Evolutionary conservation across 768 basidiomycete species (phyloP).

Genomic region (Termitomyces sp.): DNA sequence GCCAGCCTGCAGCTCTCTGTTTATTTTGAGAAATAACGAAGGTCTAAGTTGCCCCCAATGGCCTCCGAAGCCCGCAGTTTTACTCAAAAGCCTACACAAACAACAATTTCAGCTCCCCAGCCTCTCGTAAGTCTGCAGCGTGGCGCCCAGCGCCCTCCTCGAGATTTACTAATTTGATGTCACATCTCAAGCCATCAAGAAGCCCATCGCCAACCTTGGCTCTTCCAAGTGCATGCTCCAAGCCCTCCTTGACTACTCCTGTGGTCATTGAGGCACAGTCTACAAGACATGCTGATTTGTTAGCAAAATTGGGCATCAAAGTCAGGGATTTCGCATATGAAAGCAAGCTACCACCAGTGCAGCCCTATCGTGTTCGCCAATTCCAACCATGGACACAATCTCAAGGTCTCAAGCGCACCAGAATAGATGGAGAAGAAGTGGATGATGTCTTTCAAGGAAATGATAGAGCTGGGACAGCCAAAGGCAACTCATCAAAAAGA

Average conservation of each 20-base stretch:
- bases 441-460: conserved; percentile 10
- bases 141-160: conserved; percentile 22
- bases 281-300: conserved; percentile 13
- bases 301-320: conserved; percentile 34
- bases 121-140: conserved; percentile 31
- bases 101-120: conserved; percentile 9
- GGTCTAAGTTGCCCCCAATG: conserved; percentile 14
- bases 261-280: conserved; percentile 20
- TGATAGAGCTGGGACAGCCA: background rate
- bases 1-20: background rate
- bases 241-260: conserved; percentile 14
- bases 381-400: conserved; percentile 37
- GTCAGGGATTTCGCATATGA: conserved; percentile 67
- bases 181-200: conserved; percentile 13
- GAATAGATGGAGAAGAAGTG: conserved; percentile 22
- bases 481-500: conserved; percentile 12
- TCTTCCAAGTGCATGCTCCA: conserved; percentile 4
- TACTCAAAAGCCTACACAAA: conserved; percentile 15
- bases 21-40: conserved; percentile 1
- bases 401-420: conserved; percentile 21
- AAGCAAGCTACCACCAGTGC: conserved; percentile 57
- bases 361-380: conserved; percentile 44
- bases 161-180: conserved; percentile 23
- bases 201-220: conserved; percentile 2
- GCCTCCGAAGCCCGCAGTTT: background rate